phyloP scores from a whole-genome alignment of 495 filamentous ascomycete genomes.

The Penicillium cinerascens region DNA sequence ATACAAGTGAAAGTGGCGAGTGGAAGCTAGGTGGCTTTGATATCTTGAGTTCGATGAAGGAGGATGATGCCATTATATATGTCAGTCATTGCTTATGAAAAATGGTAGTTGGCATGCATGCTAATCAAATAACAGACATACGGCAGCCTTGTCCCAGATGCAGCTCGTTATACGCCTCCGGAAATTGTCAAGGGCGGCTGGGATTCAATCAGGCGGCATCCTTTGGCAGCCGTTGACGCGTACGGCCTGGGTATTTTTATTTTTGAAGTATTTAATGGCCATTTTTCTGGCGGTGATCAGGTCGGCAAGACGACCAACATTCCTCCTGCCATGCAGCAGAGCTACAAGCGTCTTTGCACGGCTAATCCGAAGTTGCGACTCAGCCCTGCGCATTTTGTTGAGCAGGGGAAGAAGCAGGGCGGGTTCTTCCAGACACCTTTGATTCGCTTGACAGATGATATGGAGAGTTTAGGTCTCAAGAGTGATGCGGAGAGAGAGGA shows the following conservation, averaged over 20 bases:
- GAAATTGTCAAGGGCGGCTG: conserved; percentile 84
- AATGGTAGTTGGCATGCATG: not conserved
- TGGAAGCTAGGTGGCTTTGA: conserved; percentile 97
- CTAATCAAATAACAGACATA: conserved; percentile 58
- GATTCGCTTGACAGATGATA: conserved; percentile 85
- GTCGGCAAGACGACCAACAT: conserved; percentile 80
- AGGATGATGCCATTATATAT: conserved; percentile 89
- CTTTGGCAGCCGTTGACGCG: conserved; percentile 77
- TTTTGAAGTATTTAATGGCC: conserved; percentile 88
- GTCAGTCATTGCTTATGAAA: conserved; percentile 44
- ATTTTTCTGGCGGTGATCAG: conserved; percentile 67
- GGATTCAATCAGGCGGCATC: conserved; percentile 80
- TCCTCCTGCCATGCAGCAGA: conserved; percentile 80
- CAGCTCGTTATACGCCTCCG: conserved; percentile 74
- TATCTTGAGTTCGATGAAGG: conserved; percentile 88
- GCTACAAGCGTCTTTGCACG: conserved; percentile 82
- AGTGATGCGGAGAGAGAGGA: conserved; percentile 76
- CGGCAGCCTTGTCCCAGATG: conserved; percentile 81
- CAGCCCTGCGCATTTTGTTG: conserved; percentile 80
- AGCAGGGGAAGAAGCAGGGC: conserved; percentile 77
- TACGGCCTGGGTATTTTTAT: conserved; percentile 82
- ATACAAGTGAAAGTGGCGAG: conserved; percentile 90
- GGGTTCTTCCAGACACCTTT: conserved; percentile 90
- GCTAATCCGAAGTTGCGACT: conserved; percentile 85
- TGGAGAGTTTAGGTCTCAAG: conserved; percentile 89